Base-by-base conservation (phyloP, 2,329 filamentous ascomycete genomes). In the Fusarium miscanthi region DNA sequence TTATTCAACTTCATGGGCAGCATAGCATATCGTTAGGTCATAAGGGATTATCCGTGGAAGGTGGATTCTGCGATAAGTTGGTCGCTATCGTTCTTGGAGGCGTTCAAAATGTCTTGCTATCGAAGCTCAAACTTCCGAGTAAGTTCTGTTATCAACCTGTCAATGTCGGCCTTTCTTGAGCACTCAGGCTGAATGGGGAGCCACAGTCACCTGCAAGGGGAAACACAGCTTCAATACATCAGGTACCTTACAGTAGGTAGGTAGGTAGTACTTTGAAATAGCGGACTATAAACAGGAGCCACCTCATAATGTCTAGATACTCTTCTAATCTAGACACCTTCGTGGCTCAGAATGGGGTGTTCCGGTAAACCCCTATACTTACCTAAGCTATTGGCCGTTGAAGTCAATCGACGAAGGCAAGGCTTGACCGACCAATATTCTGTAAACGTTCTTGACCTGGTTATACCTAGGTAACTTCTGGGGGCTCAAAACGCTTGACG, bases 131-230 rank as follows among this genome's bases (percentile, higher is more conserved):
- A 27, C 23, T 30, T 40, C 30, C 23, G 17, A 40, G 23, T 40
- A 27, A 17, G 49, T 38, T 40, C 33, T 53, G 5, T 21, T n/a
- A 27, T 40, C 10, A 30, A 40, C 35, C 13, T 37, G 49, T 46
- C 43, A 13, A 46, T 23, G 21, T 38, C 27, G 49, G 49, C 33
- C 33, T 33, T 49, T 33, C 46, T 51, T 33, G 16, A 49, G 30
- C 33, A 53, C 33, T 14, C 9, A 21, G 31, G 16, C 25, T 31
- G 37, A 60, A 61, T 58, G 33, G 27, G 21, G 21, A 54, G 58
- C 59, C 53, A 63, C 58, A 57, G 61, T 51, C 41, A 35, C 53
- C 51, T 68, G 45, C 70, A 73, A 72, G 60, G 70, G 60, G 57
- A 42, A 41, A 37, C 41, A 66, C 45, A 64, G 52, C 45, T 62